Conservation (phyloP, 768 basidiomycete species). For the Lactarius trivialis region DNA sequence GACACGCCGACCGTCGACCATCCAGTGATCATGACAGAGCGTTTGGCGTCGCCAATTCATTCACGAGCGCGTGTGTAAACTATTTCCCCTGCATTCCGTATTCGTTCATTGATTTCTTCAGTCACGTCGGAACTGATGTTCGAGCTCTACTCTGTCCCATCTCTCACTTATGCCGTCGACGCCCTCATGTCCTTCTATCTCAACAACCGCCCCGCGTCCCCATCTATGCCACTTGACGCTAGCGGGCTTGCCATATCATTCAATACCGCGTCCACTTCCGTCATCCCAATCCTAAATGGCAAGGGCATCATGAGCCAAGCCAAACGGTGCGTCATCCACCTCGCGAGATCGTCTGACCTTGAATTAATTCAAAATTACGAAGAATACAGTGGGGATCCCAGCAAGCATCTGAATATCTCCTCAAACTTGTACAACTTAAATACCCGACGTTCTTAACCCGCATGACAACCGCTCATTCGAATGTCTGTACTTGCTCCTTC, state of each 20-base stretch:
- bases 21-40: conserved; percentile 90
- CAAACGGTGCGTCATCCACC: conserved; percentile 55
- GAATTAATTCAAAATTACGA: background rate
- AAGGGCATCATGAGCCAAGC: conserved; percentile 78
- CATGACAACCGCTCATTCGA: conserved; percentile 69
- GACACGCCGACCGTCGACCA: conserved; percentile 71
- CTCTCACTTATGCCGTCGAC: conserved; percentile 83
- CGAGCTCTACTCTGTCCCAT: conserved; percentile 83
- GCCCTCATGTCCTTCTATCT: conserved; percentile 89
- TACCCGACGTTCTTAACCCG: conserved; percentile 90
- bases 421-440: conserved; percentile 92
- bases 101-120: conserved; percentile 28
- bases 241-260: conserved; percentile 89
- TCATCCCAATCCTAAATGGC: conserved; percentile 82
- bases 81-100: conserved; percentile 2
- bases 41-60: conserved; percentile 81
- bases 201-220: conserved; percentile 45
- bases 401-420: conserved; percentile 85
- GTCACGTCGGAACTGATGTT: conserved; percentile 97
- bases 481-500: conserved; percentile 39
- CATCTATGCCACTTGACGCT: conserved; percentile 36
- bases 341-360: background rate
- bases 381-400: conserved; percentile 94
- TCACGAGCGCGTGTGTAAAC: conserved; percentile 69
- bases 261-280: conserved; percentile 85